Base-by-base conservation (phyloP, 2,329 filamentous ascomycete genomes). In the Ophiostoma angusticollis region DNA sequence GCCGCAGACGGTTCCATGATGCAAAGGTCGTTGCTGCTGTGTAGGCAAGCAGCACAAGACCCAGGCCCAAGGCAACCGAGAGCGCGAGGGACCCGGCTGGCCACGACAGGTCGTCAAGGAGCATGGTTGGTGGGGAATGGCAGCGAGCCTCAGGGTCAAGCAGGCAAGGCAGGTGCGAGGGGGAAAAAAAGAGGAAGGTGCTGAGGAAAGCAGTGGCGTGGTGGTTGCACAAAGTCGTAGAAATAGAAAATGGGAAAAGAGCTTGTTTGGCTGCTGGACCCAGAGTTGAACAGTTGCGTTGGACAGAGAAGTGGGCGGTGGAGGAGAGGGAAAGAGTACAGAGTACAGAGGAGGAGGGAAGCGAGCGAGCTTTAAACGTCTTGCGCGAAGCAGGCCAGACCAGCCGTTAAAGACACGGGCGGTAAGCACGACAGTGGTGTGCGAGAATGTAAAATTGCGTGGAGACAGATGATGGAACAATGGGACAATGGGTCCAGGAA, bases 1-100 rank as follows among this genome's bases (percentile, higher is more conserved):
- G 47, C 42, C 45, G 47, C 40, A 53, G 43, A 16, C 50, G 50
- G 23, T 46, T 42, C 49, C 50, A 53, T 39, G 47, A 40, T 18
- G 31, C 29, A 19, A 47, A 41, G n/a, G 45, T 45, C 19, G 46
- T 44, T 31, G 37, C 42, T 11, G 43, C 42, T 11, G 22, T 35
- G 42, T 47, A 49, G 33, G 40, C 40, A 22, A 47, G 22, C 8
- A 51, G 31, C 17, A 45, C 31, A 14, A 43, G 22, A 28, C 31
- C 38, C 14, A 39, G 24, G 21, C 28, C 39, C 19, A 41, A 33
- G 5, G 27, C 35, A 5, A 31, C 31, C 18, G 42, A 41, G 13
- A 30, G 30, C 35, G 28, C 33, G 8, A 21, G 12, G 17, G 38
- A 33, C 2, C 19, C 29, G 17, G 37, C 24, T 9, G 30, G 28